phyloP scores from a whole-genome alignment of 805 yeast species.

The Clavispora fructus region DNA sequence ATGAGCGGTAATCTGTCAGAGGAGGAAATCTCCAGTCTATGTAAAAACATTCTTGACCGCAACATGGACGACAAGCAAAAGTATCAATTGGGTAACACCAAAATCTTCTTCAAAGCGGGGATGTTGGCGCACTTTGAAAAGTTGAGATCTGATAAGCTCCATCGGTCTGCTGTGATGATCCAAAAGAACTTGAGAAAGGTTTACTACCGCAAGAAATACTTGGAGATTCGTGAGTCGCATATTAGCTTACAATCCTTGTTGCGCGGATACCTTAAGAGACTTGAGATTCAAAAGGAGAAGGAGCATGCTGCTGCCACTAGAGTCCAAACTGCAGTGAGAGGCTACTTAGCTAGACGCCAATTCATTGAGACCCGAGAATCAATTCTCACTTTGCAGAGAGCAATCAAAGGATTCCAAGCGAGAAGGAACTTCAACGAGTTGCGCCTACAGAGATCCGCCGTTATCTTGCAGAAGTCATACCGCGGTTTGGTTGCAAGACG shows the following conservation, averaged over 20 bases:
- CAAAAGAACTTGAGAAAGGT: slow-evolving; percentile 76
- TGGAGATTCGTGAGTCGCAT: slow-evolving; percentile 50
- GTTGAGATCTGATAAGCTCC: slow-evolving; percentile 71
- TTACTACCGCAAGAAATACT: slow-evolving; percentile 57
- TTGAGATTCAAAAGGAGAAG: slow-evolving; percentile 46
- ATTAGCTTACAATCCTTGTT: slow-evolving; percentile 52
- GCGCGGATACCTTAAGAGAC: slow-evolving; percentile 62
- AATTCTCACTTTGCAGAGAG: slow-evolving; percentile 40
- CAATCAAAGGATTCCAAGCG: slow-evolving; percentile 47
- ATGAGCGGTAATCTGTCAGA: slow-evolving; percentile 47
- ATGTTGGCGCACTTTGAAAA: slow-evolving; percentile 90
- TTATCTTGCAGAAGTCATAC: slow-evolving; percentile 64
- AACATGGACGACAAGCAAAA: slow-evolving; percentile 63
- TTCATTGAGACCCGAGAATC: slow-evolving; percentile 30
- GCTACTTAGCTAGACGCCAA: slow-evolving; percentile 42
- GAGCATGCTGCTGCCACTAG: slow-evolving; percentile 58
- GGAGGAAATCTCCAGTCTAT: slow-evolving; percentile 56
- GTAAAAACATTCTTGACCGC: slow-evolving; percentile 58
- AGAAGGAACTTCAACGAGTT: slow-evolving; percentile 48
- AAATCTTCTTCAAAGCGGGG: slow-evolving; percentile 94
- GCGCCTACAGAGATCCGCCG: slow-evolving; percentile 60
- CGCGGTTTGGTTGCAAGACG: slow-evolving; percentile 65
- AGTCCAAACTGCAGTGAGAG: slow-evolving; percentile 67
- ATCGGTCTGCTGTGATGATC: slow-evolving; percentile 72
- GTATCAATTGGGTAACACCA: slow-evolving; percentile 88